phyloP scores from a whole-genome alignment of 164 flowering plant species.

The Malania oleifera region DNA sequence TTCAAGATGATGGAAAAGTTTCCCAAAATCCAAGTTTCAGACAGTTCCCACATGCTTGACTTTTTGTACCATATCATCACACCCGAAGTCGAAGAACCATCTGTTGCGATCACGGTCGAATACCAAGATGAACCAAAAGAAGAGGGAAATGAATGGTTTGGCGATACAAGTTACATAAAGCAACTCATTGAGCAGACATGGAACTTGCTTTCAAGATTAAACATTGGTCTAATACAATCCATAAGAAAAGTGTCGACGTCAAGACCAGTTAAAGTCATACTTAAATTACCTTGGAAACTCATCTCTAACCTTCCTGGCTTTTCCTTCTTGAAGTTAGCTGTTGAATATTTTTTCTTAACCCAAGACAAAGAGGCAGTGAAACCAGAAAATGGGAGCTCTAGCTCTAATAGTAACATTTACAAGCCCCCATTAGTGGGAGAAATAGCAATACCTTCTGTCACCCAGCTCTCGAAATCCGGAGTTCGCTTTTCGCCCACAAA shows the following conservation, averaged over 20 bases:
- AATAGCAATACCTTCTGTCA: conserved; percentile 36
- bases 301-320: conserved; percentile 12
- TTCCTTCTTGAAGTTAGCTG: neutral
- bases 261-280: neutral
- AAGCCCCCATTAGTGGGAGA: conserved; percentile 31
- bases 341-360: too few species aligned
- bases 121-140: neutral
- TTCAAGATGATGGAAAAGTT: conserved; percentile 14
- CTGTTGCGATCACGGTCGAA: neutral
- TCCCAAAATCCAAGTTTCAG: neutral
- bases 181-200: conserved; percentile 4
- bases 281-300: conserved; percentile 10
- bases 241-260: too few species aligned
- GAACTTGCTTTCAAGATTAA: conserved; percentile 8
- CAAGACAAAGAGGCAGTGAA: conserved; percentile 13
- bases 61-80: conserved; percentile 23
- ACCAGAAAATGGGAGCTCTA: conserved; percentile 13
- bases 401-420: neutral
- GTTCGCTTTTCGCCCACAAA: conserved; percentile 21
- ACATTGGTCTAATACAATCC: neutral
- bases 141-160: neutral
- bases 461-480: conserved; percentile 26
- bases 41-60: conserved; percentile 31
- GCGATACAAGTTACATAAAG: neutral
- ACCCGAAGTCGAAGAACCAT: conserved; percentile 4